Base-by-base conservation (phyloP, 2,329 filamentous ascomycete species). In the Fusarium mangiferae region DNA sequence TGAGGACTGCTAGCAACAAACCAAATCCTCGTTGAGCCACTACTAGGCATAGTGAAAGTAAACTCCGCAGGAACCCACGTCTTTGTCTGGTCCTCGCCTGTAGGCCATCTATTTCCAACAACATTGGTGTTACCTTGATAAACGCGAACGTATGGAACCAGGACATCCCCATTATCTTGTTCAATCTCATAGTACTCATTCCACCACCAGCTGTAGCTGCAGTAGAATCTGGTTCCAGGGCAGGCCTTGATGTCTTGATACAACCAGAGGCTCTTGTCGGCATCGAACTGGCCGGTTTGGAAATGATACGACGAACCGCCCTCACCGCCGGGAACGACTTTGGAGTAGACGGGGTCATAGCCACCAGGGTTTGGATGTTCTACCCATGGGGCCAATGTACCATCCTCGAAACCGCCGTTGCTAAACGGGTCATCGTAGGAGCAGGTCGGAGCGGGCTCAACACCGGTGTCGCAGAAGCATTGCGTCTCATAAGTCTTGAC, bases 1-100 rank as follows among this genome's bases (percentile, higher is more conserved):
- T 69, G 66, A 9, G 66, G 66, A 13, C 66, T 69, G 30, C 66
- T 69, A 1, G 66, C 66, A 24, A 69, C 8, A 2, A 51, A 69
- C 63, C 63, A 69, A 24, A 69, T 62, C 20, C 20, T 68, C 6
- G 66, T 56, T 11, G 33, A 3, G 3, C 67, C 64, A 22, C 5
- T 35, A 0, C 4, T 0, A 1, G 66, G 66, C 0, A 62, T 1
- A 0, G 24, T 68, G 49, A 69, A 42, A 42, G 22, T n/a, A n/a
- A 41, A n/a, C 13, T 8, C 1, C 3, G 39, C 39, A 14, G 39
- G 13, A 8, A 41, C 7, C 66, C 66, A 69, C 5, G 3, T n/a
- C 5, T 62, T 56, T 6, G 63, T 62, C 20, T 69, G 9, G 3
- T 2, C 18, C 6, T 3, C 18, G 3, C 51, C 22, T 0, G 5